Conservation (phyloP, 441 rosid genomes). For the Oxalis stricta region DNA sequence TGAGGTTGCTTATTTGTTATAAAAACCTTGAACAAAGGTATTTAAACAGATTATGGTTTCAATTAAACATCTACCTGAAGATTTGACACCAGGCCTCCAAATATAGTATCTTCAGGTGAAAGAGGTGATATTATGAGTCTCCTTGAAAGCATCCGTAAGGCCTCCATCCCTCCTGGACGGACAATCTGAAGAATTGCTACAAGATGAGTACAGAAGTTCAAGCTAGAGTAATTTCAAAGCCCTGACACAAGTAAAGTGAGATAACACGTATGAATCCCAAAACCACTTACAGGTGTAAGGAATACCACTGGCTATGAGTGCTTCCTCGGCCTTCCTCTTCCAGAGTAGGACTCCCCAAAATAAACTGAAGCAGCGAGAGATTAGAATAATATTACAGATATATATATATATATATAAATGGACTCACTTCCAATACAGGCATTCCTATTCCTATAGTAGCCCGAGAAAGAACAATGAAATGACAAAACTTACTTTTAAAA, state of each 20-base stretch:
- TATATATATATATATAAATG: no score
- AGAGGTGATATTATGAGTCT: slow-evolving; percentile 85
- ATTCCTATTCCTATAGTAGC: no score
- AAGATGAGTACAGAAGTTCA: slow-evolving; percentile 20
- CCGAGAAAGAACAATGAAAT: no score
- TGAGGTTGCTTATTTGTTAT: background rate
- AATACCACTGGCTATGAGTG: slow-evolving; percentile 74
- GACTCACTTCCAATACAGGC: no score
- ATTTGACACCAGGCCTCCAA: slow-evolving; percentile 94
- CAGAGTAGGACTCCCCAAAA: slow-evolving; percentile 96
- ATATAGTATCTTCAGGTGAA: slow-evolving; percentile 71
- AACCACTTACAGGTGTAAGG: slow-evolving; percentile 77
- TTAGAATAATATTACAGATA: no score
- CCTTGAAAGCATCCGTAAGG: slow-evolving; percentile 90
- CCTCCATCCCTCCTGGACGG: slow-evolving; percentile 99
- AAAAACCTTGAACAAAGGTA: background rate
- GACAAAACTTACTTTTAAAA: slow-evolving; percentile 63
- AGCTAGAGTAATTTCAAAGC: slow-evolving; percentile 3
- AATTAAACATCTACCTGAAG: slow-evolving; percentile 57
- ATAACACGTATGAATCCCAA: background rate
- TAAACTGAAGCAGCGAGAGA: slow-evolving; percentile 34
- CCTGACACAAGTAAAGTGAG: slow-evolving; percentile 1
- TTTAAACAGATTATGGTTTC: background rate
- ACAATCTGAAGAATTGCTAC: slow-evolving; percentile 62
- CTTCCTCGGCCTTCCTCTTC: slow-evolving; percentile 98